Evolutionary conservation across 352 stramenopile species (phyloP).

Genomic region (Pythium dissimile): DNA sequence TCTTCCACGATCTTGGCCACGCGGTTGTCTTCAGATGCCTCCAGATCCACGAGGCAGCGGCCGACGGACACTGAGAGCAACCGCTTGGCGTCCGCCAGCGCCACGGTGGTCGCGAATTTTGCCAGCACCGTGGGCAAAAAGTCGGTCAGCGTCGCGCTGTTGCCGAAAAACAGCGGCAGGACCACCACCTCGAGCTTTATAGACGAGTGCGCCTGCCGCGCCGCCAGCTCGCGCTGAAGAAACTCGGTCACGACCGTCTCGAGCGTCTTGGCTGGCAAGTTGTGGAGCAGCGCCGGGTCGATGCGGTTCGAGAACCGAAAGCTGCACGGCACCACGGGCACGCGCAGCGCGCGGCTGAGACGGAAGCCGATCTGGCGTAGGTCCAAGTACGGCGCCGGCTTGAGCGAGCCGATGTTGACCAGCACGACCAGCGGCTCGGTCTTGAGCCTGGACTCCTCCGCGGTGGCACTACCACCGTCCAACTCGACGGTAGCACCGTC

Average conservation of each 20-base stretch:
- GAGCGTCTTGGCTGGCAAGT: constrained; percentile 56
- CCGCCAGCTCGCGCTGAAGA: constrained; percentile 24
- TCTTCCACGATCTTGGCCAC: constrained; percentile 64
- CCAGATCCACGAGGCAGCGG: constrained; percentile 53
- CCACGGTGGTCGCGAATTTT: constrained; percentile 34
- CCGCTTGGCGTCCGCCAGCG: neutral
- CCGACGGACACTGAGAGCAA: constrained; percentile 34
- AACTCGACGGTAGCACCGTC: constrained; percentile 25
- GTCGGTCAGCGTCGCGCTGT: constrained; percentile 69
- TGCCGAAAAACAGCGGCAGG: constrained; percentile 81
- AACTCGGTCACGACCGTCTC: constrained; percentile 56
- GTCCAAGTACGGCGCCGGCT: constrained; percentile 62
- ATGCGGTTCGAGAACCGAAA: constrained; percentile 82
- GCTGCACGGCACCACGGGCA: constrained; percentile 64
- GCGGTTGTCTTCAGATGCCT: constrained; percentile 39
- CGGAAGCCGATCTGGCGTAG: constrained; percentile 70
- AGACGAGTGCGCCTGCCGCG: neutral
- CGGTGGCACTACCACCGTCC: too few species aligned
- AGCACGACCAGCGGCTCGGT: constrained; percentile 42
- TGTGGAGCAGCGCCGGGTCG: constrained; percentile 48
- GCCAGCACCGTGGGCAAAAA: constrained; percentile 59
- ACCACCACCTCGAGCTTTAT: constrained; percentile 36
- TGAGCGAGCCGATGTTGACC: constrained; percentile 75
- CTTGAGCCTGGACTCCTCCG: too few species aligned
- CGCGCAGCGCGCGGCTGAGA: constrained; percentile 49